Percentiles rank a stretch among this genome's conserved stretches.
Evolutionary conservation across 176 grass and related monocot genomes (phyloP).

Genomic region (Oryza punctata): DNA sequence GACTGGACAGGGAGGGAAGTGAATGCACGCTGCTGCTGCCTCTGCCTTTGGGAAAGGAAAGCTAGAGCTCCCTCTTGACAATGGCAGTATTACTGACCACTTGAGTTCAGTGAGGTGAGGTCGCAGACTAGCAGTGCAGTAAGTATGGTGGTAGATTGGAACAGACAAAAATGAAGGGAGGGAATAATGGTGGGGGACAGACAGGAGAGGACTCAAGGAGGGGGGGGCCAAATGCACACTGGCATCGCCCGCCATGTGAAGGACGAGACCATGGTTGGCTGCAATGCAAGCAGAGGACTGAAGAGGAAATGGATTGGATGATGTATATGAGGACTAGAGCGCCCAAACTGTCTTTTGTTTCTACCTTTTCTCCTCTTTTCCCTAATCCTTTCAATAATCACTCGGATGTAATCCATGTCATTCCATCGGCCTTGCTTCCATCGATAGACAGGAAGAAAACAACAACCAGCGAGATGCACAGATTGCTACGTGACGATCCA

Average conservation of each 20-base stretch:
- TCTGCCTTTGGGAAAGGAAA: neutral
- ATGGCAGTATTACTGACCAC: neutral
- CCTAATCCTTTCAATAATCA: neutral
- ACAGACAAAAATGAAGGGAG: neutral
- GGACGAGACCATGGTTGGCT: neutral
- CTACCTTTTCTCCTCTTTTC: neutral
- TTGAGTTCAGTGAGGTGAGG: too few relatives aligned
- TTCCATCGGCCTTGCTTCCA: neutral
- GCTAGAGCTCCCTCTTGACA: neutral
- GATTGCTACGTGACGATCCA: neutral
- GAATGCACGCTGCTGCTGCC: conserved; percentile 28
- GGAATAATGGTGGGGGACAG: neutral
- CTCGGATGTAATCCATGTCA: neutral
- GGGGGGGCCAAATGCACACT: neutral
- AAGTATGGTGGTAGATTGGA: neutral
- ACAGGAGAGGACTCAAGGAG: neutral
- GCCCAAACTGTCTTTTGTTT: conserved; percentile 28
- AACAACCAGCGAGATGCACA: neutral
- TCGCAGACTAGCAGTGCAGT: neutral
- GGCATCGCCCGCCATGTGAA: conserved; percentile 25
- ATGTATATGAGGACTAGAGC: conserved; percentile 37
- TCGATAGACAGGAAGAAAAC: neutral
- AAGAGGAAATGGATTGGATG: conserved; percentile 10
- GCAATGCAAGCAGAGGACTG: neutral
- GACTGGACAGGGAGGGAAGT: conserved; percentile 15